Conservation (phyloP, 306 rosid genomes). For the Chamaecrista fasciculata region DNA sequence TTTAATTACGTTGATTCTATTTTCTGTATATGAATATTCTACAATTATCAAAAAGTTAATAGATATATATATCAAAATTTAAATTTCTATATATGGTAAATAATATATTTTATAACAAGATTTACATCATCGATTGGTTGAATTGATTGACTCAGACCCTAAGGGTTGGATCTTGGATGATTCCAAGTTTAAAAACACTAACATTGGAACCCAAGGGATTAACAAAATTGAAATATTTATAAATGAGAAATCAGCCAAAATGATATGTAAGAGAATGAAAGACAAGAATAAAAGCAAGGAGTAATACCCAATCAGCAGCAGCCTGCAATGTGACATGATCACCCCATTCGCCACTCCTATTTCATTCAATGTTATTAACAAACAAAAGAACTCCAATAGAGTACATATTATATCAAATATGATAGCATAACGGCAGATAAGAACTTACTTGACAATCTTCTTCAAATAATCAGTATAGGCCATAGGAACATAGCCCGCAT, state of each 20-base stretch:
- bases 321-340: conserved; percentile 98
- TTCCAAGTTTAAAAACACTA: no score
- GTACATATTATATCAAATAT: neutral
- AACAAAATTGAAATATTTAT: no score
- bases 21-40: no score
- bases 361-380: conserved; percentile 41
- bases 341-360: conserved; percentile 98
- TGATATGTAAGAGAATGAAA: conserved; percentile 12
- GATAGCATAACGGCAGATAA: conserved; percentile 11
- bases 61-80: no score
- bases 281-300: conserved; percentile 12
- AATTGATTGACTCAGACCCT: no score
- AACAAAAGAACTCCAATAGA: conserved; percentile 14
- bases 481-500: conserved; percentile 85
- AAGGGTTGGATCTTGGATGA: no score
- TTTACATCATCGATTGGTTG: no score
- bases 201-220: no score
- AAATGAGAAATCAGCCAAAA: neutral
- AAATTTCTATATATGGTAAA: no score
- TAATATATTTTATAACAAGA: no score
- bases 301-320: conserved; percentile 91
- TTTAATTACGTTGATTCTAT: no score
- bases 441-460: conserved; percentile 77
- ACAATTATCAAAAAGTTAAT: no score
- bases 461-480: conserved; percentile 73